phyloP scores from a whole-genome alignment of 192 early-diverging fungal species.

The Chytriomyces hyalinus region DNA sequence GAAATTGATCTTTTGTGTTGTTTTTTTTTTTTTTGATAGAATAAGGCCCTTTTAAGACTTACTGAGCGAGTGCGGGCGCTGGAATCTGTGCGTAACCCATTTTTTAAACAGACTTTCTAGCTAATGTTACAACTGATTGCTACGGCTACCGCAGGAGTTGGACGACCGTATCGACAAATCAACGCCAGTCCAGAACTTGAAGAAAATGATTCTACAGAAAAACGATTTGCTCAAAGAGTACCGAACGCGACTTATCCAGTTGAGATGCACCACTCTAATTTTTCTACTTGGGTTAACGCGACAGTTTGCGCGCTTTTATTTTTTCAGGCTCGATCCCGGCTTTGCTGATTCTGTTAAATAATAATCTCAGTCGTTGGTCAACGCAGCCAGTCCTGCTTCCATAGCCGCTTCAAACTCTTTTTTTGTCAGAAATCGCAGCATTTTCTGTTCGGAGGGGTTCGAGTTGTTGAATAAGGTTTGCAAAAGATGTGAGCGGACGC shows the following conservation, averaged over 20 bases:
- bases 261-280: neutral
- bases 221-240: slow-evolving; percentile 36
- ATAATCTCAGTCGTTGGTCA: neutral
- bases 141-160: slow-evolving; percentile 17
- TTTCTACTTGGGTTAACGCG: too few relatives aligned
- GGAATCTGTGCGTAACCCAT: neutral
- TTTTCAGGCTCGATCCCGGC: neutral
- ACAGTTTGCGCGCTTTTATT: neutral
- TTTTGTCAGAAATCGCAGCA: neutral
- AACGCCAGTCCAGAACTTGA: slow-evolving; percentile 36
- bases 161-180: slow-evolving; percentile 37
- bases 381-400: neutral
- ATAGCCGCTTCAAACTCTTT: slow-evolving; percentile 24
- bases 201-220: slow-evolving; percentile 36
- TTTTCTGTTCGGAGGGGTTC: neutral
- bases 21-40: neutral
- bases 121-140: neutral
- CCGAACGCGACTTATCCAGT: slow-evolving; percentile 16
- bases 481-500: slow-evolving; percentile 7
- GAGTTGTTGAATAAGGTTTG: neutral
- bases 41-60: neutral
- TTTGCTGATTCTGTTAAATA: neutral
- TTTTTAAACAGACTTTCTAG: too few relatives aligned
- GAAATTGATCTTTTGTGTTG: too few relatives aligned
- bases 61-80: neutral